A percentile compares a stretch with the other conserved stretches of the same genome.
These are phyloP conservation scores for Ilyonectria destructans DNA, from an alignment of 2,329 filamentous ascomycete species.

Conservation along the genomic window DNA sequence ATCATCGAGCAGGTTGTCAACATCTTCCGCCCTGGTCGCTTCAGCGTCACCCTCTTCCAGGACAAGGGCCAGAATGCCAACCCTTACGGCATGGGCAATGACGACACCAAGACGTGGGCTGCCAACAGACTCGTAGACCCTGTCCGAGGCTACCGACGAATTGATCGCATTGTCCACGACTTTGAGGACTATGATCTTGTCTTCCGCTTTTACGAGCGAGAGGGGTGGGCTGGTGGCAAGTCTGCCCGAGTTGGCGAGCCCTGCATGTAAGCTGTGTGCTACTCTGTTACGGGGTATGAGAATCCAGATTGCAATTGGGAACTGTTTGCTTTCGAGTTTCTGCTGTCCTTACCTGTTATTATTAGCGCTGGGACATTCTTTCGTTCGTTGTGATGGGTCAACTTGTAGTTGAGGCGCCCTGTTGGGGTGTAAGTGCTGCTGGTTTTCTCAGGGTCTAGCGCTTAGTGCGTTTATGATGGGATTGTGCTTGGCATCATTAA, in stretches of 20 bases:
- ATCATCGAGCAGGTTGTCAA: conserved; percentile 94
- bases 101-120: conserved; percentile 56
- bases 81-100: conserved; percentile 59
- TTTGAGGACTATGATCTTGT: conserved; percentile 97
- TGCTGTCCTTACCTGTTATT: conserved; percentile 9
- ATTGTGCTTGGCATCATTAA: conserved; percentile 10
- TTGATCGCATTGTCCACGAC: conserved; percentile 97
- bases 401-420: conserved; percentile 2
- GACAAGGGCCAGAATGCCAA: conserved; percentile 76
- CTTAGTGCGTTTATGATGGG: not conserved
- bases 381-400: conserved; percentile 8
- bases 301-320: conserved; percentile 7
- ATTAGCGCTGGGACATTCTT: conserved; percentile 20
- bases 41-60: conserved; percentile 97
- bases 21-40: conserved; percentile 98
- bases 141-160: conserved; percentile 87
- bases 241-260: conserved; percentile 70
- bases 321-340: conserved; percentile 7
- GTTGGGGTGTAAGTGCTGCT: not conserved
- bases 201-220: conserved; percentile 95
- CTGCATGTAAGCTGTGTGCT: conserved; percentile 50
- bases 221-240: conserved; percentile 78
- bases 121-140: conserved; percentile 77
- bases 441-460: not conserved
- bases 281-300: not conserved